Percentiles rank a stretch among this genome's conserved stretches.
Evolutionary conservation across 2,329 filamentous ascomycete genomes (phyloP).

Genomic region (Fusarium xylarioides): DNA sequence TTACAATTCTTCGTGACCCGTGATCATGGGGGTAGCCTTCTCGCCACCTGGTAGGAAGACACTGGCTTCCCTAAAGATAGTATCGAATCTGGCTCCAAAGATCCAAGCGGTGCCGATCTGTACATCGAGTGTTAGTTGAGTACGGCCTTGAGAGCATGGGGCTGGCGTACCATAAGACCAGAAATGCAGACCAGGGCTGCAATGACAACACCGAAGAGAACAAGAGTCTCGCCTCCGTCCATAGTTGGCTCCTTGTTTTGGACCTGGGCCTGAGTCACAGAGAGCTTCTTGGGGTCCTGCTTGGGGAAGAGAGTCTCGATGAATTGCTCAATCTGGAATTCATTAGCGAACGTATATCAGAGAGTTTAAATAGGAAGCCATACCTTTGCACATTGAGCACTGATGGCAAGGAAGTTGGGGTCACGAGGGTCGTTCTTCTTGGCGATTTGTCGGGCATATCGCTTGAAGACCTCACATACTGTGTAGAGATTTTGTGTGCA

Average conservation of each 20-base stretch:
- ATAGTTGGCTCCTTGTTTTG: constrained; percentile 55
- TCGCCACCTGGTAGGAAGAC: constrained; percentile 36
- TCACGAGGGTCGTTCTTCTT: constrained; percentile 95
- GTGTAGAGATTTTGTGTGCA: constrained; percentile 89
- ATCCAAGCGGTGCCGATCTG: constrained; percentile 82
- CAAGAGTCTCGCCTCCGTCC: constrained; percentile 67
- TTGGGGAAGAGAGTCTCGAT: constrained; percentile 93
- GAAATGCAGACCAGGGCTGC: constrained; percentile 77
- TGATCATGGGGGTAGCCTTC: constrained; percentile 38
- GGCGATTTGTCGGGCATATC: constrained; percentile 82
- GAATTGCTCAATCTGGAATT: constrained; percentile 83
- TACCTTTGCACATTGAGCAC: constrained; percentile 87
- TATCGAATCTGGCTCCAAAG: constrained; percentile 83
- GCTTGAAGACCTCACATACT: constrained; percentile 83
- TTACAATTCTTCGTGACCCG: constrained; percentile 51
- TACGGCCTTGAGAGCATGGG: background rate
- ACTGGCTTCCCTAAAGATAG: constrained; percentile 43
- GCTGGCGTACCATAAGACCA: constrained; percentile 76
- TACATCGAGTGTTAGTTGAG: background rate
- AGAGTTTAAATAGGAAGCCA: background rate
- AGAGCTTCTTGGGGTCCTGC: constrained; percentile 73
- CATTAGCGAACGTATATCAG: constrained; percentile 18
- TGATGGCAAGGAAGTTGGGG: constrained; percentile 92
- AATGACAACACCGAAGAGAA: constrained; percentile 74
- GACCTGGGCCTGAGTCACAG: constrained; percentile 51